phyloP scores from a whole-genome alignment of 2,329 filamentous ascomycete genomes.

The Rhinocladiella similis region DNA sequence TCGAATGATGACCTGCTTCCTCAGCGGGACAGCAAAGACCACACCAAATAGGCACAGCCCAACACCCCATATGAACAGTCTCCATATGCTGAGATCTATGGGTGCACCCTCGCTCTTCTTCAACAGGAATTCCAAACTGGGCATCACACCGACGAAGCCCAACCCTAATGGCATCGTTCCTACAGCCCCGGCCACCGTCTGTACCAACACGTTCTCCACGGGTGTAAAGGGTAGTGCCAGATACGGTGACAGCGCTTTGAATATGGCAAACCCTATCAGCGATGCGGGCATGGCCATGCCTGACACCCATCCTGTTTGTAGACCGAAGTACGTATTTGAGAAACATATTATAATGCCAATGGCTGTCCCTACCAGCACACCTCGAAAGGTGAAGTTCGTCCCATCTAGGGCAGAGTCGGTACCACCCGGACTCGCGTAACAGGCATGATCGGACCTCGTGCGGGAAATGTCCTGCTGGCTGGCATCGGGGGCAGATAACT shows the following conservation, averaged over 20 bases:
- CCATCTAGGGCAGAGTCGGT: conserved; percentile 41
- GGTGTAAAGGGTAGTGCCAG: conserved; percentile 83
- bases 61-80: conserved; percentile 84
- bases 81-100: conserved; percentile 68
- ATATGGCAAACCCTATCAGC: conserved; percentile 90
- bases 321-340: conserved; percentile 98
- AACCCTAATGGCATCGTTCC: conserved; percentile 96
- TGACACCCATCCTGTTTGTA: conserved; percentile 81
- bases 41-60: conserved; percentile 96
- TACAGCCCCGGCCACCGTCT: conserved; percentile 92
- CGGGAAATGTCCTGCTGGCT: conserved; percentile 9
- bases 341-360: conserved; percentile 93
- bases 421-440: conserved; percentile 18
- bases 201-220: conserved; percentile 93
- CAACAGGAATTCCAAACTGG: conserved; percentile 85
- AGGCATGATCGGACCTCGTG: conserved; percentile 23
- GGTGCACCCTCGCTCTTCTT: conserved; percentile 76
- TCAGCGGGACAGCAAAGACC: conserved; percentile 88
- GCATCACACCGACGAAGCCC: conserved; percentile 92
- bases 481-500: conserved; percentile 8
- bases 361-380: conserved; percentile 73
- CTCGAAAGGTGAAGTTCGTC: conserved; percentile 81
- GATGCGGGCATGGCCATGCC: conserved; percentile 98
- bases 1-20: conserved; percentile 86
- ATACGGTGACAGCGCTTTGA: conserved; percentile 73